Base-by-base conservation (phyloP, 192 early-diverging fungal genomes). In the Podila clonocystis region DNA sequence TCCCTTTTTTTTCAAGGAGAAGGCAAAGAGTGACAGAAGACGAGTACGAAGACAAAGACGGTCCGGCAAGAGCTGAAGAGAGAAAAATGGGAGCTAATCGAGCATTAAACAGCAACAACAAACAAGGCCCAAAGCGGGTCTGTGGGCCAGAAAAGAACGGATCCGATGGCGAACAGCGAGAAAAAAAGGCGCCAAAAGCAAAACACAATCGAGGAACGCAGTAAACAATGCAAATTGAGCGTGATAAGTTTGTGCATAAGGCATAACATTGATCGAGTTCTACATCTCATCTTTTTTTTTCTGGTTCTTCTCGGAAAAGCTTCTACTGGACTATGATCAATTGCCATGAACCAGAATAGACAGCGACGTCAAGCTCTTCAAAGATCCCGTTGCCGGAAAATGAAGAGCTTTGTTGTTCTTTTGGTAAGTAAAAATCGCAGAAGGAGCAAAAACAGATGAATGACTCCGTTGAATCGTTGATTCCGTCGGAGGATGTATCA, bases 161-260 rank as follows among this genome's bases (percentile, higher is more conserved):
- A 45, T 15, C 13, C 41, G 17, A 55, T 26, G 22, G 52, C 52
- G 4, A 55, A 55, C 5, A 6, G 26, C n/a, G n/a, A 52, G n/a
- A n/a, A 52, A 52, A 55, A 55, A 55, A 55, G 52, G 52, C 52
- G 52, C 52, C 52, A 55, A 55, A 55, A 55, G 20, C 20, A 26
- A 22, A 55, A 55, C 26, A n/a, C 20, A 55, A 55, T n/a, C 19
- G 24, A n/a, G 20, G 15, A 55, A 55, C 24, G 24, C 20, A 24
- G 52, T 26, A 55, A 55, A 55, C 20, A 52, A 52, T 8, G 26
- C n/a, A 17, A n/a, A 19, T 50, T 52, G 41, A 45, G 41, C 41
- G 41, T 12, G 41, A 45, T 45, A 15, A 9, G 34, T 36, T 36
- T 45, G 17, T 45, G 41, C 41, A 45, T 45, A 15, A 45, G 41